Evolutionary conservation across 2,329 filamentous ascomycete genomes (phyloP).

Genomic region (Colletotrichum limetticola): DNA sequence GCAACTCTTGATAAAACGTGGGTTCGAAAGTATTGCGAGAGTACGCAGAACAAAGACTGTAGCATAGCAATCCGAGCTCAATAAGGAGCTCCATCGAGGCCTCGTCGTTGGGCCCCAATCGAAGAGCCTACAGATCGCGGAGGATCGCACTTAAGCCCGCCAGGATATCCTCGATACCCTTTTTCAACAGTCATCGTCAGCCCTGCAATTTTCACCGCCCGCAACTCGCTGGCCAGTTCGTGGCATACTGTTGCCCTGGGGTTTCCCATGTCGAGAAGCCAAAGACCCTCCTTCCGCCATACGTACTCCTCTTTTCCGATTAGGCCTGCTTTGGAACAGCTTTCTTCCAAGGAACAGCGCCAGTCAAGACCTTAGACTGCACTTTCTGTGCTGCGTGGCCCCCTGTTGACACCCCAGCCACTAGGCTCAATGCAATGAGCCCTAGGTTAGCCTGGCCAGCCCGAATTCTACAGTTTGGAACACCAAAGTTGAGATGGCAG

Average conservation of each 20-base stretch:
- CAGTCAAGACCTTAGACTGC: slow-evolving; percentile 1
- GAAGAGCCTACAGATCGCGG: background rate
- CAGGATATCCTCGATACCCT: slow-evolving; percentile 13
- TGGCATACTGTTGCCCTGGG: background rate
- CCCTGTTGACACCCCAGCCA: slow-evolving; percentile 11
- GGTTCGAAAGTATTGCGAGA: background rate
- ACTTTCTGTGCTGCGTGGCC: slow-evolving; percentile 1
- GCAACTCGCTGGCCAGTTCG: background rate
- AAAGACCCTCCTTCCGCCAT: background rate
- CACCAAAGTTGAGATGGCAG: slow-evolving; percentile 33
- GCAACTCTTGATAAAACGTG: background rate
- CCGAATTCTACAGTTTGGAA: slow-evolving; percentile 12
- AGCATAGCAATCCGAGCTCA: background rate
- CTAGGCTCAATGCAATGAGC: slow-evolving; percentile 11
- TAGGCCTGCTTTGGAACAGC: background rate
- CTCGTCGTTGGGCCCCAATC: slow-evolving; percentile 4
- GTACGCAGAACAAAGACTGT: background rate
- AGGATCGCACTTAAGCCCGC: background rate
- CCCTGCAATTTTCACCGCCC: slow-evolving; percentile 27
- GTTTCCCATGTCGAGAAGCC: slow-evolving; percentile 7
- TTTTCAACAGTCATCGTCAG: background rate
- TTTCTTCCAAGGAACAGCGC: slow-evolving; percentile 11
- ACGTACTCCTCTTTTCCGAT: background rate
- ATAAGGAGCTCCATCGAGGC: background rate
- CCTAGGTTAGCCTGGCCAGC: slow-evolving; percentile 9